A percentile compares a stretch with the other conserved stretches of the same genome.
Conservation (phyloP, 129 eudicot species). For the Lonicera japonica region DNA sequence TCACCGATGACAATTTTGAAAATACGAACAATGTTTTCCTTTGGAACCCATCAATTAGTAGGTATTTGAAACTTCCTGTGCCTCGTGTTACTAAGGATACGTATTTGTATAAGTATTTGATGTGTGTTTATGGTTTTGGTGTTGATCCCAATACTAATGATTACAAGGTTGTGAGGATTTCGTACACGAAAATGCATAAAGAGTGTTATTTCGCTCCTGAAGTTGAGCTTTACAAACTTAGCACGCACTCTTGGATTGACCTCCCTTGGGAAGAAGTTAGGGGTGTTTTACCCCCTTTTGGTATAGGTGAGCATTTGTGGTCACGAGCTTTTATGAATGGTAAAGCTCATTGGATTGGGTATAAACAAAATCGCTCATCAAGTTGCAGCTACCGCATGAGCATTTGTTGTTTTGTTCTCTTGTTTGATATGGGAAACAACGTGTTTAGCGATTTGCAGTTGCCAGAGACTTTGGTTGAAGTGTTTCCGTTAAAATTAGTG, state of each 20-base stretch:
- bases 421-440: background rate
- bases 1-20: too few species aligned
- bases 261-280: too few species aligned
- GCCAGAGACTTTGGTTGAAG: background rate
- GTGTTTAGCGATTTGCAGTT: background rate
- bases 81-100: too few species aligned
- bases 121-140: slow-evolving; percentile 2
- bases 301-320: background rate
- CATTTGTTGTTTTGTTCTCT: background rate
- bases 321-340: slow-evolving; percentile 2
- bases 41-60: background rate
- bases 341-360: slow-evolving; percentile 5
- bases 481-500: background rate
- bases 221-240: background rate
- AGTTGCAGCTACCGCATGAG: too few species aligned
- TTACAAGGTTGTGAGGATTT: slow-evolving; percentile 4
- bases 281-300: background rate
- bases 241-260: background rate
- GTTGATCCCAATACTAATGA: background rate
- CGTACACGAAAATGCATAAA: background rate
- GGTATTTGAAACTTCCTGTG: background rate
- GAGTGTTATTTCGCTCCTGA: background rate
- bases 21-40: too few species aligned
- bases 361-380: background rate
- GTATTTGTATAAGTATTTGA: background rate